Percentiles rank a stretch among this genome's conserved stretches.
phyloP scores from a whole-genome alignment of 106 monocot genomes.

The Dioscorea zingiberensis region DNA sequence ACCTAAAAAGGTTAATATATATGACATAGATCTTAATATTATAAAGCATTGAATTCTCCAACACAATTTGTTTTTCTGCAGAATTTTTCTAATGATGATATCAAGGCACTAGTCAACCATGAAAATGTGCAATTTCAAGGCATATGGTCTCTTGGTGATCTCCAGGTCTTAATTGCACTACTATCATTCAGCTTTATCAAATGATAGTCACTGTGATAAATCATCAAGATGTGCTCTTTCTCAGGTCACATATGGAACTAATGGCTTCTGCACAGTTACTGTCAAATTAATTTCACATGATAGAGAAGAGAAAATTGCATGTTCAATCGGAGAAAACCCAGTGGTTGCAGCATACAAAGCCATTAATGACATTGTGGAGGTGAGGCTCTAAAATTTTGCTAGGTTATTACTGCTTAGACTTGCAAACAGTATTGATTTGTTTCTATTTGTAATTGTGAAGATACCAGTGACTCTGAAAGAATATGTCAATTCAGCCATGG shows the following conservation, averaged over 20 bases:
- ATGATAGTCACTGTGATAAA: background rate
- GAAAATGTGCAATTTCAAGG: background rate
- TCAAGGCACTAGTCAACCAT: background rate
- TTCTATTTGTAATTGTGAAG: background rate
- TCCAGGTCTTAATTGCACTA: slow-evolving; percentile 3
- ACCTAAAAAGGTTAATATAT: background rate
- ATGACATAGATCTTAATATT: no score
- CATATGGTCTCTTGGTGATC: slow-evolving; percentile 1
- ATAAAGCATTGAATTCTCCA: no score
- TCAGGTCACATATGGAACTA: background rate
- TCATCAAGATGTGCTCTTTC: background rate
- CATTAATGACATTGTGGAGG: slow-evolving; percentile 1
- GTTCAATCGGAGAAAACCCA: background rate
- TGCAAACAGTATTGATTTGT: no score
- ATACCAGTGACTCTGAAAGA: background rate
- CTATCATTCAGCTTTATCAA: no score
- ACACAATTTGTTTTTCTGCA: background rate
- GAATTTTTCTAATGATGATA: slow-evolving; percentile 2
- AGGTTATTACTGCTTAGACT: no score
- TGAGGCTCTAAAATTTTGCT: background rate
- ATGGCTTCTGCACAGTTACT: background rate
- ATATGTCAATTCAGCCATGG: background rate
- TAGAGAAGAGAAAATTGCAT: slow-evolving; percentile 3
- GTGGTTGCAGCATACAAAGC: slow-evolving; percentile 6
- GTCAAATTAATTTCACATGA: background rate